phyloP scores from a whole-genome alignment of 495 filamentous ascomycete species.

The Elaphomyces granulatus region DNA sequence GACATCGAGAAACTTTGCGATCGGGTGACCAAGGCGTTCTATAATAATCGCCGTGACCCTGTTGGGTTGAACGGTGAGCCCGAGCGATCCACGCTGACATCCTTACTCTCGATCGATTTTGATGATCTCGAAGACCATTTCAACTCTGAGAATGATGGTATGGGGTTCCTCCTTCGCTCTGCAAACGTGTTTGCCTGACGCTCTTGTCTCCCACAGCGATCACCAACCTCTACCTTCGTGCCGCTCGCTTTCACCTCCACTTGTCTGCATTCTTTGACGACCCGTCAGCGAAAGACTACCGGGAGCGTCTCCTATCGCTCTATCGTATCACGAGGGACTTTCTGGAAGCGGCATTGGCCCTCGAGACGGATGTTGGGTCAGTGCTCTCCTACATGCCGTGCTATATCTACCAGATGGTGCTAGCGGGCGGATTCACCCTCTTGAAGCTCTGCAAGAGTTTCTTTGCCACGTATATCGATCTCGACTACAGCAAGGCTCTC shows the following conservation, averaged over 20 bases:
- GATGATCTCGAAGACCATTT: constrained; percentile 36
- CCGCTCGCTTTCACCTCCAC: constrained; percentile 68
- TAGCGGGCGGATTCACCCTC: constrained; percentile 71
- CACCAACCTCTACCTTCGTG: constrained; percentile 58
- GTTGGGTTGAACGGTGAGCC: constrained; percentile 58
- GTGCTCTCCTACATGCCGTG: constrained; percentile 63
- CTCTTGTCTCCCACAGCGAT: constrained; percentile 37
- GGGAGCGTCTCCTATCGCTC: constrained; percentile 59
- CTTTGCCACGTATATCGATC: constrained; percentile 56
- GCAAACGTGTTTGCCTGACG: constrained; percentile 12
- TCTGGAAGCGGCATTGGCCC: constrained; percentile 54
- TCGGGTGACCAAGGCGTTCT: constrained; percentile 73
- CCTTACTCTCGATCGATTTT: constrained; percentile 37
- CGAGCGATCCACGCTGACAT: constrained; percentile 53
- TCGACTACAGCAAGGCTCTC: constrained; percentile 54
- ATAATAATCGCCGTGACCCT: constrained; percentile 63
- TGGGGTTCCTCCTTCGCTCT: constrained; percentile 3
- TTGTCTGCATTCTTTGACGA: constrained; percentile 84
- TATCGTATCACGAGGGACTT: constrained; percentile 64
- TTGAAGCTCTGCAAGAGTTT: constrained; percentile 76
- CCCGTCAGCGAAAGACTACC: constrained; percentile 55
- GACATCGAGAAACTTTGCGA: constrained; percentile 74
- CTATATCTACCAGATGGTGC: constrained; percentile 85
- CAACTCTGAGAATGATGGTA: constrained; percentile 31
- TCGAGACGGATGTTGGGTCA: constrained; percentile 33